A percentile compares a stretch with the other conserved stretches of the same genome.
Evolutionary conservation across 768 basidiomycete species (phyloP).

Genomic region (Lepiota venenata): DNA sequence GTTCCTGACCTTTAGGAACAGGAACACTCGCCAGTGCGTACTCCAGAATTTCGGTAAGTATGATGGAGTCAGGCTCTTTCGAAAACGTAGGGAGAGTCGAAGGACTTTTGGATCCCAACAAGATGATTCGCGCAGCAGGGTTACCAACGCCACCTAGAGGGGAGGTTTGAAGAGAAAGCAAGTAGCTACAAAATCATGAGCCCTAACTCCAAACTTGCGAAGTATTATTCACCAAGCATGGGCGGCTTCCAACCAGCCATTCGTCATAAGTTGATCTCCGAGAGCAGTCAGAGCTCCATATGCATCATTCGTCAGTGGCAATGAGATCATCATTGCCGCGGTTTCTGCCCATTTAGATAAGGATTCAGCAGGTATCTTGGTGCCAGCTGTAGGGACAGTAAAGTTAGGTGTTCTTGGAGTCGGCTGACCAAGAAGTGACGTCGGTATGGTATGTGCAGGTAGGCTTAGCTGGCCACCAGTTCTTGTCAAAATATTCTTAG

Average conservation of each 20-base stretch:
- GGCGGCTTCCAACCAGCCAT: conserved; percentile 79
- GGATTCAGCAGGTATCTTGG: conserved; percentile 56
- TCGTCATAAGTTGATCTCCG: conserved; percentile 74
- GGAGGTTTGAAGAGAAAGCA: conserved; percentile 82
- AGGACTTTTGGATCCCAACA: conserved; percentile 71
- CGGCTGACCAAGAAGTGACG: conserved; percentile 20
- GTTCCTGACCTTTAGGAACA: conserved; percentile 78
- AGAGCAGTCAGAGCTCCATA: conserved; percentile 77
- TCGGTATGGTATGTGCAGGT: conserved; percentile 31
- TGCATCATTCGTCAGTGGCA: conserved; percentile 62
- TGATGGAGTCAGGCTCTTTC: conserved; percentile 70
- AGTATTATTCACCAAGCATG: conserved; percentile 74
- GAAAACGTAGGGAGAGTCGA: conserved; percentile 44
- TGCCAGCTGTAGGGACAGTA: conserved; percentile 34
- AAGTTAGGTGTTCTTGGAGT: conserved; percentile 71
- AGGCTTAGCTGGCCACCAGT: conserved; percentile 28
- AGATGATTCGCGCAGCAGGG: conserved; percentile 60
- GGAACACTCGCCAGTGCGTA: conserved; percentile 82
- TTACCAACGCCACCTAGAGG: conserved; percentile 68
- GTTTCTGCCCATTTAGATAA: conserved; percentile 84
- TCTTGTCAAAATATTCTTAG: conserved; percentile 49
- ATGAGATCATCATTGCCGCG: conserved; percentile 77
- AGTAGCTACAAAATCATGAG: conserved; percentile 50
- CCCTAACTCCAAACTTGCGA: neutral
- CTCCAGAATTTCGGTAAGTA: conserved; percentile 89